Evolutionary conservation across 2,329 filamentous ascomycete genomes (phyloP), one percentile per base, ranked within the genome.

Genomic region (Colletotrichum orbiculare): DNA sequence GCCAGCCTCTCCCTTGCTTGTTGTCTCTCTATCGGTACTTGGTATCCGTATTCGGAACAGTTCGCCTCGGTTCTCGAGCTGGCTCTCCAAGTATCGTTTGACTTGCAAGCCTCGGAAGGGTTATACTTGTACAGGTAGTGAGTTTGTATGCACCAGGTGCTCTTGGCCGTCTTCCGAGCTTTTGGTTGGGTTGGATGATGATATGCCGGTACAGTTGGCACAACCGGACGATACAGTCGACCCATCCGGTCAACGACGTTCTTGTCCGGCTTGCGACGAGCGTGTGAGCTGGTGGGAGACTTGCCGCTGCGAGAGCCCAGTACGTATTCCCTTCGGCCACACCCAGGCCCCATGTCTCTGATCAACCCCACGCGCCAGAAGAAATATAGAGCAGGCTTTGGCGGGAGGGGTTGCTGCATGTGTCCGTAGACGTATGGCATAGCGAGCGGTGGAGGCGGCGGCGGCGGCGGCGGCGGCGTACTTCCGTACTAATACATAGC

Each of bases 361-460:
- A 54, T 66, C 54, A 63, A 45, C 53, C 64, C 64, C 54, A 66
- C 54, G 60, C 60, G 38, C 46, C 50, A 54, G 49, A 59, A 54
- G 60, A 33, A 64, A 66, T 50, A 58, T 57, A 49, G 50, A 48
- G 42, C 53, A 42, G 62, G 41, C 13, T 53, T 37, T 62, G 52
- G 53, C 53, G 43, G 58, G 53, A 62, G 38, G 39, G 48, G 41
- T 60, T 33, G 56, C 39, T 38, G 56, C 15, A 45, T 57, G 12
- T 41, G 38, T 25, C 8, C 13, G 39, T 10, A 11, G 35, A 39
- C 39, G 10, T n/a, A 25, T 25, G 25, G 4, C 4, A 25, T 25
- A 25, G 25, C 25, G 25, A 25, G 25, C 25, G 25, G 25, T 25
- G 25, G 25, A 25, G 25, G 25, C 25, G 25, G 25, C 3, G 25